A percentile compares a stretch with the other conserved stretches of the same genome.
Conservation (phyloP, 805 yeast genomes). For the Isabelozyma heimii region DNA sequence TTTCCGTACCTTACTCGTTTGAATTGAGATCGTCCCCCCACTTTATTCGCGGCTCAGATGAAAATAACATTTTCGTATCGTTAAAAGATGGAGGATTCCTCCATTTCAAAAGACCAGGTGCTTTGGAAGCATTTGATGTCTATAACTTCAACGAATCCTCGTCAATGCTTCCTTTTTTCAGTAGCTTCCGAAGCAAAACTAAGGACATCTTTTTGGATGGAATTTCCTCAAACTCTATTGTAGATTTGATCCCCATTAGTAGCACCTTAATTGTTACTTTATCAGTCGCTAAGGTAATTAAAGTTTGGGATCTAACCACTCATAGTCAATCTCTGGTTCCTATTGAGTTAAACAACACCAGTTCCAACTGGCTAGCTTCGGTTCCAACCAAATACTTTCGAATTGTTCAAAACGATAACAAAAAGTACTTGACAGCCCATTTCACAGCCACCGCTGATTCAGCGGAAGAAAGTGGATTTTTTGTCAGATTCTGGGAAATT, state of each 20-base stretch:
- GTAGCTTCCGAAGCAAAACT: slow-evolving; percentile 15
- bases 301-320: slow-evolving; percentile 56
- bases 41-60: slow-evolving; percentile 39
- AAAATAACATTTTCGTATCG: slow-evolving; percentile 50
- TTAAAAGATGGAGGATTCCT: slow-evolving; percentile 78
- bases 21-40: slow-evolving; percentile 33
- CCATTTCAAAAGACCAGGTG: slow-evolving; percentile 44
- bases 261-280: slow-evolving; percentile 45
- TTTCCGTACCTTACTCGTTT: slow-evolving; percentile 64
- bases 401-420: slow-evolving; percentile 4
- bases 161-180: slow-evolving; percentile 30
- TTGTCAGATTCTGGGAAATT: slow-evolving; percentile 23
- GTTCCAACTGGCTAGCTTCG: slow-evolving; percentile 22
- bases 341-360: slow-evolving; percentile 8
- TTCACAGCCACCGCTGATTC: slow-evolving; percentile 12
- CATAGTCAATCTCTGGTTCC: slow-evolving; percentile 22
- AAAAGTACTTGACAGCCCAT: slow-evolving; percentile 14
- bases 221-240: slow-evolving; percentile 41
- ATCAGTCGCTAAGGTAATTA: slow-evolving; percentile 51
- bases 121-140: slow-evolving; percentile 39
- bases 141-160: slow-evolving; percentile 51
- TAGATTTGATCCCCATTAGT: slow-evolving; percentile 36
- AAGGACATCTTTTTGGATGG: slow-evolving; percentile 26
- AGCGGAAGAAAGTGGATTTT: slow-evolving; percentile 13
- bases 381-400: slow-evolving; percentile 31